Evolutionary conservation across 2,329 filamentous ascomycete genomes (phyloP).

Genomic region (Penicillium digitatum): DNA sequence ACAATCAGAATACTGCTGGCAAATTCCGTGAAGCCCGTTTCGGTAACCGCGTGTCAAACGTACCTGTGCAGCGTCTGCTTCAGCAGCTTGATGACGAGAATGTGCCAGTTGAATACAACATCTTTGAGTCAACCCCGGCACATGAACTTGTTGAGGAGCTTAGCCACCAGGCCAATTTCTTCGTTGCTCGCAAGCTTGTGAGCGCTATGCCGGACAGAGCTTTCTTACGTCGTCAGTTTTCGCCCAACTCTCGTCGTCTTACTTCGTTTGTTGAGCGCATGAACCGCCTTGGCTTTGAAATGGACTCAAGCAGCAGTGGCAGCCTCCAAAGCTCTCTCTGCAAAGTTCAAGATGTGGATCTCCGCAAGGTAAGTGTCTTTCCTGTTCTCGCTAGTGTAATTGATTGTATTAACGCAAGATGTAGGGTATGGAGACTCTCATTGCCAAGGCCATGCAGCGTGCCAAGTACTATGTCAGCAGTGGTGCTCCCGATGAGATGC

Average conservation of each 20-base stretch:
- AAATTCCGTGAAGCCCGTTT: conserved; percentile 89
- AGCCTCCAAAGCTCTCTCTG: conserved; percentile 92
- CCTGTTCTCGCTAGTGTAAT: not conserved
- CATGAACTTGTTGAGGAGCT: conserved; percentile 95
- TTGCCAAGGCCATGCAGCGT: conserved; percentile 92
- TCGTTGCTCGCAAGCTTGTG: conserved; percentile 79
- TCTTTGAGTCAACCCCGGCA: conserved; percentile 84
- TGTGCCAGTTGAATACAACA: conserved; percentile 91
- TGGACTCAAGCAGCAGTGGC: conserved; percentile 85
- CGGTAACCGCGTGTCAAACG: conserved; percentile 70
- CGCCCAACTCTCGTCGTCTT: conserved; percentile 82
- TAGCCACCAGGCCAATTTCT: conserved; percentile 85
- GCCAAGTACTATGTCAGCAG: conserved; percentile 91
- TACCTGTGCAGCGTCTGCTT: conserved; percentile 80
- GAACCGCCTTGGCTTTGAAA: conserved; percentile 82
- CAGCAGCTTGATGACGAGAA: conserved; percentile 98
- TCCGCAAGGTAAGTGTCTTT: conserved; percentile 63
- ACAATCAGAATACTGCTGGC: conserved; percentile 64
- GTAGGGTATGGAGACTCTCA: conserved; percentile 86
- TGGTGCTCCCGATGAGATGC: conserved; percentile 70
- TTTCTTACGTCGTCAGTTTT: conserved; percentile 77
- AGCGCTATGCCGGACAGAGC: conserved; percentile 84
- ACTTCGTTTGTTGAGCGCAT: conserved; percentile 90
- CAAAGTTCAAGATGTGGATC: conserved; percentile 79
- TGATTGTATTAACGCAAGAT: conserved; percentile 14